Conservation (phyloP, 2,329 filamentous ascomycete genomes). For the Cytospora mali region DNA sequence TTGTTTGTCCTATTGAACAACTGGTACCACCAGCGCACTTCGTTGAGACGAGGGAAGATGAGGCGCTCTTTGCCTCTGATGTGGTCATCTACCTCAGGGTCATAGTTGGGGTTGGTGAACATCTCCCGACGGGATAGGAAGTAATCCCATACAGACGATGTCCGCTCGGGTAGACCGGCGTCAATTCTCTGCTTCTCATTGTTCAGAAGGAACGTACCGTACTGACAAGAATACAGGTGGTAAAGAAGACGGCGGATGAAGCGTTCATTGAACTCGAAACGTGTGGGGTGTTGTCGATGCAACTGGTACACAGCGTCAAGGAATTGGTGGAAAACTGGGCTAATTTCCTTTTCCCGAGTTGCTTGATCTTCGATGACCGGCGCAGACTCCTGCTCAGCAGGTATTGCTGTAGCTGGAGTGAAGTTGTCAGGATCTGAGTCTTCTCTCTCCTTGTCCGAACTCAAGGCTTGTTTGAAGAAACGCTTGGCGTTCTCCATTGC, state of each 20-base stretch:
- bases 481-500: slow-evolving; percentile 82
- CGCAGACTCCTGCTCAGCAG: slow-evolving; percentile 30
- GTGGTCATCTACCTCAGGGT: slow-evolving; percentile 74
- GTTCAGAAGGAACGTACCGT: slow-evolving; percentile 95
- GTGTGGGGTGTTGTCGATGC: slow-evolving; percentile 78
- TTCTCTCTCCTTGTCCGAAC: slow-evolving; percentile 58
- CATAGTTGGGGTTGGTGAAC: slow-evolving; percentile 82
- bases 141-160: slow-evolving; percentile 92
- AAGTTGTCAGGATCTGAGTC: slow-evolving; percentile 63
- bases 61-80: slow-evolving; percentile 79
- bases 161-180: slow-evolving; percentile 67
- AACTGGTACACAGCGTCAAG: slow-evolving; percentile 93
- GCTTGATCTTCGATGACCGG: slow-evolving; percentile 58
- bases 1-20: slow-evolving; percentile 82
- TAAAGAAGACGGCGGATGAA: slow-evolving; percentile 89
- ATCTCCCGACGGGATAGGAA: slow-evolving; percentile 80
- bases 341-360: slow-evolving; percentile 86
- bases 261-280: slow-evolving; percentile 95
- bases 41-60: slow-evolving; percentile 74
- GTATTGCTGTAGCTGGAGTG: slow-evolving; percentile 38
- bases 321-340: slow-evolving; percentile 97
- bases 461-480: slow-evolving; percentile 84
- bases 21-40: slow-evolving; percentile 94
- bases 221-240: slow-evolving; percentile 94
- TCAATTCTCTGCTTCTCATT: slow-evolving; percentile 86